Evolutionary conservation across 1,284 basidiomycete genomes (phyloP), one percentile per base, ranked within the genome.

Genomic region (Phylloboletellus chloephorus): DNA sequence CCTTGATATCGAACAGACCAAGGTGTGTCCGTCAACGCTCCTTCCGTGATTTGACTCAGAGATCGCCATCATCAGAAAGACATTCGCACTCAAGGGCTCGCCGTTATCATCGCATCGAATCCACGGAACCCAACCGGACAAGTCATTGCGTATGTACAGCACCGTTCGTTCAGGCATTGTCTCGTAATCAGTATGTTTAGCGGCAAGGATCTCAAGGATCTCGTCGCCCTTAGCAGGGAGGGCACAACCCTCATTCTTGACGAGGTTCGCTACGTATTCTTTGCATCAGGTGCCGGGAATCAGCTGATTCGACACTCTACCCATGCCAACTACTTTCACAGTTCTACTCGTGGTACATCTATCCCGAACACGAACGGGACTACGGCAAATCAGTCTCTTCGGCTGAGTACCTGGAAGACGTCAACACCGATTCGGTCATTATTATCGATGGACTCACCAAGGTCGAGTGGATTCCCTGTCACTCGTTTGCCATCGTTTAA

Each of bases 271-370:
- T 16, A 15, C 17, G 25, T 21, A 21, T 29, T 24, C 25, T 26
- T 29, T 25, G 3, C 16, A 24, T 36, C 31, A 32, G 21, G 29
- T 25, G 6, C 19, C 19, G 17, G 10, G 19, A 13, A n/a, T 24
- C 30, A 13, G 13, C 28, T 43, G 35, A 28, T 20, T 24, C 16
- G n/a, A 25, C 16, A 10, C 16, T 21, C 2, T 10, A 10, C 19
- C 7, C 17, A 3, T 21, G n/a, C n/a, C n/a, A n/a, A 7, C 23
- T 7, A 10, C 9, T 3, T 8, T 20, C 32, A 12, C 23, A 89
- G 81, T 91, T 92, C 64, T 93, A 92, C 61, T 88, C 86, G 7
- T 90, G 89, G 88, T 93, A 94, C 62, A 79, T 89, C 47, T 96
- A 94, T 62, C 83, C 82, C 13, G 87, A 92, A 37, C 66, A 81